Base-by-base conservation (phyloP, 2,329 filamentous ascomycete genomes). In the Neonectria hederae region DNA sequence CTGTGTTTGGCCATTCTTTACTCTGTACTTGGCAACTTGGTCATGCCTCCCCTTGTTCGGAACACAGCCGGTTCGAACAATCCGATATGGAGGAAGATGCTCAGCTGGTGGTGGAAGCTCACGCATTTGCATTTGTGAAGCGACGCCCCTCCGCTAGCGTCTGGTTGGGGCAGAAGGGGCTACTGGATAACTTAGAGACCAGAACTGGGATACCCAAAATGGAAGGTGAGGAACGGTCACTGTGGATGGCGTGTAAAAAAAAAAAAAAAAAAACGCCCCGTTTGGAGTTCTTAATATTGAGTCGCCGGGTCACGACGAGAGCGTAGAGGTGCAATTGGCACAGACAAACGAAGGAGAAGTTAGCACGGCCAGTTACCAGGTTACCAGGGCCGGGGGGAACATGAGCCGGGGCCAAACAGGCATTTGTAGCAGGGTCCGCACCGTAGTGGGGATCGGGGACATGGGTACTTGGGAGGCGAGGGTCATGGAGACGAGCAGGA, bases 191-290 rank as follows among this genome's bases (percentile, higher is more conserved):
- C n/a, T n/a, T n/a, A n/a, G 14, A n/a, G 32, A 24, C n/a, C 21
- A 40, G 26, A 52, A 28, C 26, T 40, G 56, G 45, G 8, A 59
- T 45, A 14, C 61, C 46, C 46, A 32, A 59, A 46, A 52, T 45
- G 51, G 61, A 59, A 63, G 55, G 51, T 55, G 38, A 59, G 11
- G 19, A 38, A 40, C 21, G 22, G 9, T 24, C 10, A 49, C 32
- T 10, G 32, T 45, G 38, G 24, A 24, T 11, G 38, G 46, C 45
- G n/a, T 35, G 26, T 35, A 28, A 51, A 43, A 28, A 28, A 28
- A 9, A 28, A 9, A 28, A 4, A 8, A 9, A 28, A 9, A 52
- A n/a, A 40, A 52, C 19, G 42, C 42, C 55, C 46, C 35, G 38
- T 51, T 40, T 54, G 32, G 26, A 54, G 56, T 51, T 35, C 45